Evolutionary conservation across 305 asterid species (phyloP).

Genomic region (Lippia alba): DNA sequence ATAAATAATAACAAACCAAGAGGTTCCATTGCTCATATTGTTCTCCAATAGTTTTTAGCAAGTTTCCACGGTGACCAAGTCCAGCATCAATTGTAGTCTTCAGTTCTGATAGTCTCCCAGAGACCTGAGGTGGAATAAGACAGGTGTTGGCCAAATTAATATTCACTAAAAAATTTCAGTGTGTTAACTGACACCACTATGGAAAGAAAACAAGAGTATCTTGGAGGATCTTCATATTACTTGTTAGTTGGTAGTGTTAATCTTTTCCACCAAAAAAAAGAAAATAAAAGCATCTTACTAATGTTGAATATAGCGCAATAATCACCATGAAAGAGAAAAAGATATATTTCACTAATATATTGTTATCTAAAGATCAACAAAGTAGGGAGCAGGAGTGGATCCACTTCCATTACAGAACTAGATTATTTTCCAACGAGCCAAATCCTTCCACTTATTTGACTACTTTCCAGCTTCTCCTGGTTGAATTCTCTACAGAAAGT

Average conservation of each 20-base stretch:
- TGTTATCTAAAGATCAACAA: neutral
- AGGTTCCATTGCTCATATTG: conserved; percentile 86
- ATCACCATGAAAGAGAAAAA: too few species aligned
- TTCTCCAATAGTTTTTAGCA: conserved; percentile 80
- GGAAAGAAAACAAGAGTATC: neutral
- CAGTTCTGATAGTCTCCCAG: conserved; percentile 84
- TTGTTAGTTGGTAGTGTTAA: neutral
- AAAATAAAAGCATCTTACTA: too few species aligned
- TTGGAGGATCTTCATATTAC: too few species aligned
- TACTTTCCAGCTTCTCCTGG: neutral
- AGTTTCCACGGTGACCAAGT: conserved; percentile 79
- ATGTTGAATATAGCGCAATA: too few species aligned
- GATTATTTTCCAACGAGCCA: neutral
- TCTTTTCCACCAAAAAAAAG: too few species aligned
- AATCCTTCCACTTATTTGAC: neutral
- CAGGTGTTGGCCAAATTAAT: neutral
- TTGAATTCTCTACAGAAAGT: too few species aligned
- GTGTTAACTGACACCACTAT: neutral
- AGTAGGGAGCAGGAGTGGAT: neutral
- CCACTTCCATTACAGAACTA: neutral
- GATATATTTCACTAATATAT: neutral
- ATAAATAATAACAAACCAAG: conserved; percentile 56
- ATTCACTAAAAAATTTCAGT: neutral
- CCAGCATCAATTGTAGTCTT: conserved; percentile 96
- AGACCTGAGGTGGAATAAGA: conserved; percentile 61